These are phyloP conservation scores for Excoecaria cochinchinensis DNA, from an alignment of 345 rosid species.

Conservation along the genomic window DNA sequence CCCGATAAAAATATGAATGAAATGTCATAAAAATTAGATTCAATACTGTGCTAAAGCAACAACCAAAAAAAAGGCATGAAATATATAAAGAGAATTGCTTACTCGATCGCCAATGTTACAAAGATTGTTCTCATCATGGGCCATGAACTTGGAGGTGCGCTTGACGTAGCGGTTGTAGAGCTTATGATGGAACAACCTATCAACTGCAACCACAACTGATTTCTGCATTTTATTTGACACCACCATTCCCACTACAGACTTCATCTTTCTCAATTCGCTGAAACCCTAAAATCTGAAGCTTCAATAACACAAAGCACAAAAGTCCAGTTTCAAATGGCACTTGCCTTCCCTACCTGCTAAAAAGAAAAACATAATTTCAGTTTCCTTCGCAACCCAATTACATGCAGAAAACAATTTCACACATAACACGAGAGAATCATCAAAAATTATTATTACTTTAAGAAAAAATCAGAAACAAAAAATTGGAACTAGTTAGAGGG, in stretches of 20 bases:
- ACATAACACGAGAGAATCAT: too few relatives aligned
- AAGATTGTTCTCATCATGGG: conserved; percentile 69
- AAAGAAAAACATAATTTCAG: not conserved
- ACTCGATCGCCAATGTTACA: conserved; percentile 92
- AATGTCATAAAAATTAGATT: not conserved
- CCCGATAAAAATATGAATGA: not conserved
- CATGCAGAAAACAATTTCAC: too few relatives aligned
- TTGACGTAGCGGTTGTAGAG: conserved; percentile 76
- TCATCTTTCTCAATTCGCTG: conserved; percentile 1
- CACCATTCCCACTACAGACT: conserved; percentile 53
- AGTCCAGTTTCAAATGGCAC: not conserved
- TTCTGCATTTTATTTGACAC: conserved; percentile 75
- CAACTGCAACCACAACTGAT: conserved; percentile 85
- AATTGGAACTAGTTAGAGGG: too few relatives aligned
- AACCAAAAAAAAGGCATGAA: not conserved
- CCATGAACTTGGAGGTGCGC: conserved; percentile 97
- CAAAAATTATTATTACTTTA: not conserved
- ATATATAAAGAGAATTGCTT: not conserved
- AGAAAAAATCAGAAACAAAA: too few relatives aligned
- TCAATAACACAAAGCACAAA: not conserved
- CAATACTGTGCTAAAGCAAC: not conserved
- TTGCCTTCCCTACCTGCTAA: not conserved
- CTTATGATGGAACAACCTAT: conserved; percentile 79
- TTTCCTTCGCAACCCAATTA: not conserved
- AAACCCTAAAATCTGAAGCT: conserved; percentile 6